Evolutionary conservation across 2,329 filamentous ascomycete species (phyloP).

Genomic region (Chrysoporthe cubensis): DNA sequence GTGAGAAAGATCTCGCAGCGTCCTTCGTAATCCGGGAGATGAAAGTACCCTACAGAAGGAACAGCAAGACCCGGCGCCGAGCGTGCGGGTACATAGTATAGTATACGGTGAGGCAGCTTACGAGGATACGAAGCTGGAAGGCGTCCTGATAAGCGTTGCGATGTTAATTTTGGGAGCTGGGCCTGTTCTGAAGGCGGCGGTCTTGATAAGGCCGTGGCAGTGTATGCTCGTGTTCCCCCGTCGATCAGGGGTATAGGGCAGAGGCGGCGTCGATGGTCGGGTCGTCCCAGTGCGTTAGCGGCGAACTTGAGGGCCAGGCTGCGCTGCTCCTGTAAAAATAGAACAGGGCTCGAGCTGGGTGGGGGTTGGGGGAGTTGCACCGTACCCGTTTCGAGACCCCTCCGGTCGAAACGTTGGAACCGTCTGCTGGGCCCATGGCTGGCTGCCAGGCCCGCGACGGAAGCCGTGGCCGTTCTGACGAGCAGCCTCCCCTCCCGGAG

Average conservation of each 20-base stretch:
- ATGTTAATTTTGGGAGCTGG: conserved; percentile 5
- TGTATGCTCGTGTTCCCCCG: conserved; percentile 13
- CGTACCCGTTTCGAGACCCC: neutral
- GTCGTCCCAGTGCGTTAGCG: conserved; percentile 16
- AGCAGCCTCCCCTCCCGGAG: neutral
- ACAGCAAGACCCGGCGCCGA: neutral
- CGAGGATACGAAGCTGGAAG: neutral
- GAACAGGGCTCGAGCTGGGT: conserved; percentile 4
- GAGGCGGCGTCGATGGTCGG: conserved; percentile 5
- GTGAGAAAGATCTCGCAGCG: neutral
- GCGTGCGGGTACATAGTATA: neutral
- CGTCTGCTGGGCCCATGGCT: neutral
- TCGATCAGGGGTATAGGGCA: neutral
- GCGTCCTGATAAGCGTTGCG: neutral
- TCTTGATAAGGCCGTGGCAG: conserved; percentile 12
- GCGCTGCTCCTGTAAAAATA: conserved; percentile 6
- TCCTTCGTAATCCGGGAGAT: neutral
- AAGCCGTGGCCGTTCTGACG: neutral
- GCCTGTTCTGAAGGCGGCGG: neutral
- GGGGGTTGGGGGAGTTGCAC: neutral
- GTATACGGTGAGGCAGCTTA: neutral
- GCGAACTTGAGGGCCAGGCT: neutral
- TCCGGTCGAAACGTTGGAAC: neutral
- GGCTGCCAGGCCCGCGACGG: neutral
- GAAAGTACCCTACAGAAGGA: neutral